phyloP scores from a whole-genome alignment of 176 grass and related monocot species.

The Typha latifolia region DNA sequence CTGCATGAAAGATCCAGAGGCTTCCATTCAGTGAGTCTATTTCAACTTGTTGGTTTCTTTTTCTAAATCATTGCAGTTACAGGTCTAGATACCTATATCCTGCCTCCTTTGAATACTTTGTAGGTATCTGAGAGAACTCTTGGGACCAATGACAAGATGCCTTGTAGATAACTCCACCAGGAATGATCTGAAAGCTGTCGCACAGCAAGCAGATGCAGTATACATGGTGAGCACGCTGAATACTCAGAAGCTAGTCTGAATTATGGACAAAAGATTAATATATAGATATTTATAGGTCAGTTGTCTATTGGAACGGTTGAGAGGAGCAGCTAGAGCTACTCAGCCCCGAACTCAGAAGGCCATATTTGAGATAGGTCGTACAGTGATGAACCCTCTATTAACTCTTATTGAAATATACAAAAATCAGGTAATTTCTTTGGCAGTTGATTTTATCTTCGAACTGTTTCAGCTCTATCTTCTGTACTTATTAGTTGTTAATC shows the following conservation, averaged over 20 bases:
- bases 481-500: background rate
- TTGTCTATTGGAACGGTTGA: conserved; percentile 90
- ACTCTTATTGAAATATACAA: conserved; percentile 83
- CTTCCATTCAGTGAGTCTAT: conserved; percentile 69
- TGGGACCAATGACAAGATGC: conserved; percentile 74
- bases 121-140: conserved; percentile 92
- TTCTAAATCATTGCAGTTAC: conserved; percentile 9
- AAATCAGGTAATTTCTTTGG: conserved; percentile 55
- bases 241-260: background rate
- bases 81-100: conserved; percentile 11
- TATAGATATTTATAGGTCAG: conserved; percentile 46
- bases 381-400: conserved; percentile 79
- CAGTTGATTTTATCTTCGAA: conserved; percentile 9
- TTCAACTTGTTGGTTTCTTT: conserved; percentile 24
- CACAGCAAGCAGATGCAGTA: conserved; percentile 70
- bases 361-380: conserved; percentile 83
- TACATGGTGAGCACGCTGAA: conserved; percentile 61
- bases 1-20: conserved; percentile 82
- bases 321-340: conserved; percentile 88
- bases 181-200: conserved; percentile 85
- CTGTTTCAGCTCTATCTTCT: background rate
- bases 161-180: conserved; percentile 73
- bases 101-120: conserved; percentile 19
- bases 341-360: conserved; percentile 87
- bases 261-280: background rate